Conservation (phyloP, 179 eudicot genomes). For the Gypsophila paniculata region DNA sequence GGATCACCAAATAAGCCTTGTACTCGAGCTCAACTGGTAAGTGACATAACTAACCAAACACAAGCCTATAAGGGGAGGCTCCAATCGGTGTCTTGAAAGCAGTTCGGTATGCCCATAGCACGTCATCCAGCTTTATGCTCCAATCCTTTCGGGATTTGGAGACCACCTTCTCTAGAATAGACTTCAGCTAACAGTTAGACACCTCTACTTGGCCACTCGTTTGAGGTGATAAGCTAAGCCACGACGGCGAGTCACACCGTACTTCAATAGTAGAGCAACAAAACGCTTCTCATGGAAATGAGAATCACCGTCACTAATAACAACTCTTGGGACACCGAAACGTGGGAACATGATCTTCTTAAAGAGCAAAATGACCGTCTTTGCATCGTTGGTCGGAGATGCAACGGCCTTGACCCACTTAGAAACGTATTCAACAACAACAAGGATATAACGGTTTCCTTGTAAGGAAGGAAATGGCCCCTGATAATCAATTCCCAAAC, state of each 20-base stretch:
- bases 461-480: slow-evolving; percentile 10
- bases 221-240: too few species aligned
- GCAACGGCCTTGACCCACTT: slow-evolving; percentile 3
- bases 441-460: neutral
- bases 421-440: slow-evolving; percentile 11
- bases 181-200: too few species aligned
- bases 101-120: too few species aligned
- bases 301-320: neutral
- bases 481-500: slow-evolving; percentile 17
- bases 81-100: too few species aligned
- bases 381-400: neutral
- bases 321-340: neutral
- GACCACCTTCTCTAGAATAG: too few species aligned
- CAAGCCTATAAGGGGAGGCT: too few species aligned
- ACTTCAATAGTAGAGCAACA: neutral
- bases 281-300: neutral
- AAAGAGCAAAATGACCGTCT: neutral
- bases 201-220: too few species aligned
- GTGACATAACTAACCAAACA: too few species aligned
- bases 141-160: too few species aligned
- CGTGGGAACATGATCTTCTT: neutral
- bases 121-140: too few species aligned
- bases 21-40: too few species aligned
- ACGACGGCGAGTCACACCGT: neutral
- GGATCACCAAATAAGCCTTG: too few species aligned